phyloP scores from a whole-genome alignment of 768 basidiomycete genomes.

The Termitomyces sp. region DNA sequence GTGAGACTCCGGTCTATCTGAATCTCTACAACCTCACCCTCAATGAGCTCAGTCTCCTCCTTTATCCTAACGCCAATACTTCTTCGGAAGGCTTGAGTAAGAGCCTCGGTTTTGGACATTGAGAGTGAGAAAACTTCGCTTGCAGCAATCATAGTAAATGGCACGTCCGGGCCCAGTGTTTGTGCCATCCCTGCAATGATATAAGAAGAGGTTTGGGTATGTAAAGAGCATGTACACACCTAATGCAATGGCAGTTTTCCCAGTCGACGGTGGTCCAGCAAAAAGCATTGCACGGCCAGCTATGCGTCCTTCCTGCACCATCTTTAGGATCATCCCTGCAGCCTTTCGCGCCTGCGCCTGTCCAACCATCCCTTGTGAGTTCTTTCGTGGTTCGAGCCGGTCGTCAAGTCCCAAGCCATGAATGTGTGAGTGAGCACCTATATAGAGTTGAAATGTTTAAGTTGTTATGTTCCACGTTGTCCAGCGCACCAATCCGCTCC shows the following conservation, averaged over 20 bases:
- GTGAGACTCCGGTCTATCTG: constrained; percentile 97
- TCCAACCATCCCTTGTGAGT: constrained; percentile 95
- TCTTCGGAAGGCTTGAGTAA: constrained; percentile 93
- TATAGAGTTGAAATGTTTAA: constrained; percentile 22
- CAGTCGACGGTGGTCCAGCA: constrained; percentile 95
- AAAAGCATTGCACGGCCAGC: constrained; percentile 96
- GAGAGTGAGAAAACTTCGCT: constrained; percentile 98
- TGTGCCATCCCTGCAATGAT: constrained; percentile 81
- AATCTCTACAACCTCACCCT: constrained; percentile 98
- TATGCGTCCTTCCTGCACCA: constrained; percentile 96
- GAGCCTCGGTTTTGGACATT: constrained; percentile 97
- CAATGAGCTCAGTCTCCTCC: constrained; percentile 95
- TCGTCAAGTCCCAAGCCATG: constrained; percentile 93
- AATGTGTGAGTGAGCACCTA: constrained; percentile 92
- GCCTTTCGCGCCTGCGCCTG: constrained; percentile 96
- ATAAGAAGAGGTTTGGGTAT: not conserved
- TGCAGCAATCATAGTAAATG: constrained; percentile 96
- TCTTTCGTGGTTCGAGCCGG: constrained; percentile 81
- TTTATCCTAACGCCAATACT: constrained; percentile 97
- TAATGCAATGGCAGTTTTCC: constrained; percentile 97
- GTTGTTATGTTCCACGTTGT: not conserved
- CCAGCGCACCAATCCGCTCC: constrained; percentile 75
- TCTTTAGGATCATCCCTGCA: constrained; percentile 94
- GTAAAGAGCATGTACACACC: constrained; percentile 40
- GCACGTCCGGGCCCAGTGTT: constrained; percentile 88